Evolutionary conservation across 139 green algal species (phyloP), one percentile per base, ranked within the genome.

Genomic region (Coccomyxa sp.): DNA sequence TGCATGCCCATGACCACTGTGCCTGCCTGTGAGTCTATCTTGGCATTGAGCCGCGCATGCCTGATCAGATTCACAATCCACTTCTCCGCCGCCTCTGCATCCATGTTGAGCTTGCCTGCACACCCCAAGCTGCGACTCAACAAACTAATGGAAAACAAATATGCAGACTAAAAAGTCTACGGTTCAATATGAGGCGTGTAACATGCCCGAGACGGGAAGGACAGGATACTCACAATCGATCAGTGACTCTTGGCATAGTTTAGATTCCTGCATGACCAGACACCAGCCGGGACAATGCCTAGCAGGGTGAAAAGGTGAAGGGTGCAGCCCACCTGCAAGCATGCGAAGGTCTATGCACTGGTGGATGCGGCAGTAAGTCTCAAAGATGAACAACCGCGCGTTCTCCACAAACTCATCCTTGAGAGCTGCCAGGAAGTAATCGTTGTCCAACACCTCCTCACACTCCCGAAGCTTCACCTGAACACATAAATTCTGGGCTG

Each of bases 321-420:
- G 38, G 38, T 51, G 38, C 38, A 51, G 38, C 38, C 21, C 21
- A 71, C 63, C 63, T 16, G 92, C 89, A 81, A 99, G 88, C 91
- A 95, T 93, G 71, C 87, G 88, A 77, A 98, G 96, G 89, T 96
- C 91, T 84, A 99, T 98, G 91, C 89, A 91, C 89, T 96, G 87
- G 88, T 97, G 94, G 28, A 97, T 92, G 63, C 92, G 85, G 93
- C 94, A 98, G 91, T 98, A 98, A 45, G 91, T 98, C 90, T 99
- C 97, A 86, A 99, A 99, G 86, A 99, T 96, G 89, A 98, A 97
- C 67, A 97, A 86, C 16, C 97, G 92, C 51, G 96, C 96, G 81
- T 93, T 96, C 89, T 99, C 96, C 74, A 98, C 88, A 86, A 99
- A 99, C 81, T 98, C 95, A 23, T 97, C 77, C 67, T 86, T 86